Conservation (phyloP, 805 yeast species). For the Ogataea pilisensis region DNA sequence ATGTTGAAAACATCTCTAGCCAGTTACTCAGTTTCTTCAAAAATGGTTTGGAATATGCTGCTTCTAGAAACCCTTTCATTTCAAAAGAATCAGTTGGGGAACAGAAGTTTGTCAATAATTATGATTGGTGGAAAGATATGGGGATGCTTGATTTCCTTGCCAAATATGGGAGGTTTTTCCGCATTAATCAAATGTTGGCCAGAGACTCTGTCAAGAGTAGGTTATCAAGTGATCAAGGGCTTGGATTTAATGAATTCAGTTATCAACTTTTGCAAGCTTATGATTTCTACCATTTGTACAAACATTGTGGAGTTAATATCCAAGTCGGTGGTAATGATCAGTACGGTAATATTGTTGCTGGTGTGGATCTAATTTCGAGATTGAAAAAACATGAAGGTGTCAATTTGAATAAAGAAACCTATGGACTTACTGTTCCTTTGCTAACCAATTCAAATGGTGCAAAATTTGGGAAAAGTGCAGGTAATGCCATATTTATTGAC, state of each 20-base stretch:
- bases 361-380: constrained; percentile 78
- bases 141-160: constrained; percentile 75
- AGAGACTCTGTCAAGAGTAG: constrained; percentile 84
- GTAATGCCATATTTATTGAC: constrained; percentile 90
- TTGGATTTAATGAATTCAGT: constrained; percentile 92
- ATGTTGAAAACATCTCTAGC: constrained; percentile 51
- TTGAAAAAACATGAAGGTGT: constrained; percentile 28
- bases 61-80: constrained; percentile 36
- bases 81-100: constrained; percentile 11
- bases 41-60: constrained; percentile 61
- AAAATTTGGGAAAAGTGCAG: constrained; percentile 95
- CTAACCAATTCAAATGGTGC: constrained; percentile 85
- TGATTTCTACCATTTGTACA: constrained; percentile 81
- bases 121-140: constrained; percentile 81
- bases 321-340: constrained; percentile 98
- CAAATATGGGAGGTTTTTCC: constrained; percentile 68
- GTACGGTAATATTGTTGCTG: constrained; percentile 98
- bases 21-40: constrained; percentile 63
- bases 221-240: constrained; percentile 62
- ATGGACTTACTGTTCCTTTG: constrained; percentile 86
- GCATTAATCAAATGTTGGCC: constrained; percentile 83
- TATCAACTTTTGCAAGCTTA: constrained; percentile 92
- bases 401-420: constrained; percentile 33
- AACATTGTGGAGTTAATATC: constrained; percentile 51
- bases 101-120: constrained; percentile 50